Evolutionary conservation across 2,329 filamentous ascomycete genomes (phyloP).

Genomic region (Colletotrichum sidae): DNA sequence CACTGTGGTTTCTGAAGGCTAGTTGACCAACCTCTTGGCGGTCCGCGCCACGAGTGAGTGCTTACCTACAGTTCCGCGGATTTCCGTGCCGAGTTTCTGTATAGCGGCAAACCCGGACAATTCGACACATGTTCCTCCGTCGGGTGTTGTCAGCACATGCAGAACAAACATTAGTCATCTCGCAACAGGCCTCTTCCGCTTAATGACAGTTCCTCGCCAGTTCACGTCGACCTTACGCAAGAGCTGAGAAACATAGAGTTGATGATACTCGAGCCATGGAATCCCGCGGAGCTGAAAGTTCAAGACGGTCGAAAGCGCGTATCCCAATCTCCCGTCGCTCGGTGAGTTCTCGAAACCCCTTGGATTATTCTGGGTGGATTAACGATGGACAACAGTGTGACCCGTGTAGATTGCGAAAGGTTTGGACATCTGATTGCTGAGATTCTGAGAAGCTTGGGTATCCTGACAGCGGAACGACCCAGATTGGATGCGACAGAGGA

Average conservation of each 20-base stretch:
- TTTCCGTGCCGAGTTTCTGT: background rate
- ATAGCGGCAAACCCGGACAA: slow-evolving; percentile 9
- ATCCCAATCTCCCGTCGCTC: slow-evolving; percentile 42
- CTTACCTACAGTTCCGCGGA: too few species aligned
- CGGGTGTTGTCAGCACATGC: slow-evolving; percentile 1
- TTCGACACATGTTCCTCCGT: background rate
- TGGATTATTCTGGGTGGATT: background rate
- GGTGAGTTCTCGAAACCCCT: slow-evolving; percentile 30
- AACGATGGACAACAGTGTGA: background rate
- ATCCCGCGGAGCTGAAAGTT: slow-evolving; percentile 34
- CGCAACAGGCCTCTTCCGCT: background rate
- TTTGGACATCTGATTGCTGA: background rate
- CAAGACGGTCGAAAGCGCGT: slow-evolving; percentile 13
- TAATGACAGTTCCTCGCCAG: background rate
- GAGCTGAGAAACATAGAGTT: background rate
- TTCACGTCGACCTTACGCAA: background rate
- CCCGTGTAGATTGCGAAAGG: slow-evolving; percentile 5
- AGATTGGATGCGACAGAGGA: slow-evolving; percentile 47
- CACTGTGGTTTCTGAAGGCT: too few species aligned
- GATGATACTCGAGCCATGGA: slow-evolving; percentile 17
- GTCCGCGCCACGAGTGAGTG: too few species aligned
- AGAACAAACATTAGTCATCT: slow-evolving; percentile 2
- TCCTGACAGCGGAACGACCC: background rate
- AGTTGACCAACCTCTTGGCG: too few species aligned
- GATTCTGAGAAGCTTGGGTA: background rate